phyloP scores from a whole-genome alignment of 2,329 filamentous ascomycete species.

The Sordariomycetes sp. region DNA sequence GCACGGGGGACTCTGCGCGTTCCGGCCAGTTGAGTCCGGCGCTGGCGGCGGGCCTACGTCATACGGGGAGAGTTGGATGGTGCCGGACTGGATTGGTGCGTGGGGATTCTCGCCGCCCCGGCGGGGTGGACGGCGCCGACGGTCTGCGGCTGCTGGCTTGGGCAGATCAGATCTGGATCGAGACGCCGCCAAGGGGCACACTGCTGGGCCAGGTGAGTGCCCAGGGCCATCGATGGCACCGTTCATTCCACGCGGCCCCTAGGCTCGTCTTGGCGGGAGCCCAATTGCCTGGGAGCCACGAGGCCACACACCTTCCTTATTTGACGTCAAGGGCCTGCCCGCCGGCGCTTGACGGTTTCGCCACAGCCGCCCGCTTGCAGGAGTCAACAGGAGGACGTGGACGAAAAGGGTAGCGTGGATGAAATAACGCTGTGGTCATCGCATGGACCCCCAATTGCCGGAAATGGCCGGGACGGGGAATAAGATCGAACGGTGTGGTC shows the following conservation, averaged over 20 bases:
- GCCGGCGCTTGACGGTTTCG: not conserved
- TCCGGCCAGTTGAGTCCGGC: not conserved
- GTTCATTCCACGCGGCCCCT: too few relatives aligned
- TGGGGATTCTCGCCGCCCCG: too few relatives aligned
- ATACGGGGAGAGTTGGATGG: not conserved
- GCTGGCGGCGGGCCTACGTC: not conserved
- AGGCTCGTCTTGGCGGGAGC: not conserved
- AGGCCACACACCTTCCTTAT: not conserved
- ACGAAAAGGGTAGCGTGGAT: not conserved
- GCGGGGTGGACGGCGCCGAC: too few relatives aligned
- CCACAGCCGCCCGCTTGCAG: not conserved
- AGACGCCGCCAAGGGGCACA: too few relatives aligned
- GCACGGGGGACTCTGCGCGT: not conserved
- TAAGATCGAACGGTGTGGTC: too few relatives aligned
- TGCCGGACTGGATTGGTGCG: not conserved
- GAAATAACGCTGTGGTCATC: not conserved
- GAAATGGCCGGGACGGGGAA: too few relatives aligned
- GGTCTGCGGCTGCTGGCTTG: too few relatives aligned
- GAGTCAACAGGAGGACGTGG: not conserved
- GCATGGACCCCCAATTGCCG: not conserved
- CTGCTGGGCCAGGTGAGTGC: too few relatives aligned
- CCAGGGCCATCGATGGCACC: too few relatives aligned
- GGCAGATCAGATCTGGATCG: too few relatives aligned
- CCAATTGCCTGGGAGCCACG: not conserved
- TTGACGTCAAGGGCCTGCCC: not conserved